These are phyloP conservation scores for Camellia japonica DNA, from an alignment of 148 eudicot genomes.

Conservation along the genomic window DNA sequence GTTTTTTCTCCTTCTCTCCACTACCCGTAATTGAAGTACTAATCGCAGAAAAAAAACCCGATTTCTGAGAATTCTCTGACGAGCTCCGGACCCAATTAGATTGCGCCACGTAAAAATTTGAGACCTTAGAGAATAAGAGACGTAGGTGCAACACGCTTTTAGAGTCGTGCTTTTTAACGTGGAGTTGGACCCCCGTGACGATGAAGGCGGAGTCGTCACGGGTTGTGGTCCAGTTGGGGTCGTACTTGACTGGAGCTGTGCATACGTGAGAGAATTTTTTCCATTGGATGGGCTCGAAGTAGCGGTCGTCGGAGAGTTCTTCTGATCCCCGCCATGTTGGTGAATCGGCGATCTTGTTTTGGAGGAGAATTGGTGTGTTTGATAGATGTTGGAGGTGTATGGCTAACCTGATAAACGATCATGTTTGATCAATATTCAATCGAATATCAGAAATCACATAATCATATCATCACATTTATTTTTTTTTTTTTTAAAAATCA, in stretches of 20 bases:
- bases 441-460: no score
- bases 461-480: no score
- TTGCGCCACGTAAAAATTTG: constrained; percentile 32
- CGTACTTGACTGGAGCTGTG: constrained; percentile 59
- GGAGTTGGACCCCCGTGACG: constrained; percentile 79
- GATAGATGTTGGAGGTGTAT: constrained; percentile 74
- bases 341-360: constrained; percentile 35
- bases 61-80: constrained; percentile 40
- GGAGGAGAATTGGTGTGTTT: constrained; percentile 53
- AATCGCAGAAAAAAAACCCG: constrained; percentile 37
- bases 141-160: constrained; percentile 64
- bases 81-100: constrained; percentile 58
- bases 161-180: constrained; percentile 44
- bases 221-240: constrained; percentile 39
- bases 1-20: constrained; percentile 39
- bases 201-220: constrained; percentile 34
- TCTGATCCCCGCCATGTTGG: constrained; percentile 67
- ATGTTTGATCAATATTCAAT: not conserved
- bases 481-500: no score
- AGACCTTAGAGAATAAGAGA: constrained; percentile 51
- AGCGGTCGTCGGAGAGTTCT: constrained; percentile 42
- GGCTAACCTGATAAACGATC: constrained; percentile 49
- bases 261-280: constrained; percentile 66
- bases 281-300: constrained; percentile 61
- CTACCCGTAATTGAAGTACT: constrained; percentile 43